These are phyloP conservation scores for Podila epigama DNA, from an alignment of 192 early-diverging fungal genomes.

Conservation along the genomic window DNA sequence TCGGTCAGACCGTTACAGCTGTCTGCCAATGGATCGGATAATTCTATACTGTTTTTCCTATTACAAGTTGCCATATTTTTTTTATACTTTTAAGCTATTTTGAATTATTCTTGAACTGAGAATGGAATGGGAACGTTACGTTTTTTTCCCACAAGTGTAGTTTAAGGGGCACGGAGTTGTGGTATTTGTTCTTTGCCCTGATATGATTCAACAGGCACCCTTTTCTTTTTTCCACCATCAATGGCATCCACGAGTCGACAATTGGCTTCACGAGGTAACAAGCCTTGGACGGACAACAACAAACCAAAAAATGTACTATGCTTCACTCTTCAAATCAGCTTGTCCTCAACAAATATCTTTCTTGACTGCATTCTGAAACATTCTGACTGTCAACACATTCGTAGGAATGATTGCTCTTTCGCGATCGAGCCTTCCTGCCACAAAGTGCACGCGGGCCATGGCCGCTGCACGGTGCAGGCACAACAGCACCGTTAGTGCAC, in stretches of 20 bases:
- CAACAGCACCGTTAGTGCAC: no score
- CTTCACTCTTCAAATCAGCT: neutral
- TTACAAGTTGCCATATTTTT: neutral
- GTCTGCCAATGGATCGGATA: constrained; percentile 59
- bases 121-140: no score
- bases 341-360: neutral
- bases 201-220: no score
- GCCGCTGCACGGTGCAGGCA: neutral
- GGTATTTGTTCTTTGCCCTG: no score
- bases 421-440: no score
- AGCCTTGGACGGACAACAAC: no score
- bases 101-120: no score
- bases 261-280: constrained; percentile 40
- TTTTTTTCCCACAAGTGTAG: no score
- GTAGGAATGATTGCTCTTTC: constrained; percentile 87
- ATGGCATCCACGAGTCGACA: neutral
- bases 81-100: neutral
- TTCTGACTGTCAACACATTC: constrained; percentile 91
- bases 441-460: neutral
- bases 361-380: constrained; percentile 19
- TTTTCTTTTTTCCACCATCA: no score
- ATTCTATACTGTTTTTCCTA: neutral
- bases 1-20: constrained; percentile 52
- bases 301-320: constrained; percentile 64
- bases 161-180: no score